Base-by-base conservation (phyloP, 495 filamentous ascomycete genomes). In the Daldinia childiae region DNA sequence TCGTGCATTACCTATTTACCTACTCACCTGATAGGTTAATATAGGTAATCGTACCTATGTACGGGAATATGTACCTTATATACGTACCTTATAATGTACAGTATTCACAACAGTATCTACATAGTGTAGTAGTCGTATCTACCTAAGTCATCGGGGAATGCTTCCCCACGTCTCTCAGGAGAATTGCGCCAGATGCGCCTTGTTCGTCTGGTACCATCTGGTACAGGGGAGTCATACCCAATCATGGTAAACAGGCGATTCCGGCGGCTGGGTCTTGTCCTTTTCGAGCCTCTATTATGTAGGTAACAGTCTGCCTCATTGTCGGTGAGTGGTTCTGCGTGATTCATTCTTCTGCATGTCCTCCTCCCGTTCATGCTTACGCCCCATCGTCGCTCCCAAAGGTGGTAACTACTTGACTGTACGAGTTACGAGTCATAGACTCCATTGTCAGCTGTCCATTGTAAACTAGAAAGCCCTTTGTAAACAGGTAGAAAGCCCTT, bases 211-310 rank as follows among this genome's bases (percentile, higher is more conserved):
- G 45, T 30, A 34, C 58, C 8, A 32, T 62, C 68, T 57, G 29
- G 36, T 32, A 41, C 63, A 67, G 63, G 62, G 68, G 38, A 58
- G 4, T 43, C 27, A 14, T 36, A 29, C 36, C 71, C 71, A 73
- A 73, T 69, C 64, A 66, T 58, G 66, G 62, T 58, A 62, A 66
- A 36, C 43, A 73, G 51, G 65, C 61, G 57, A 73, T 30, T 68
- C 61, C 70, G 61, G 29, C 26, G 45, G 9, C 51, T 58, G 66
- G 66, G 61, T 62, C 41, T 66, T 69, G n/a, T 57, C 50, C 26
- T 45, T 36, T 54, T 69, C 57, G 65, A 73, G 62, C 56, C 71
- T 73, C 71, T 69, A 65, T 69, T 69, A 59, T 65, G 48, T 56
- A 68, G 38, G 56, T 48, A 55, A 64, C 45, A 41, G 39, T 58